Evolutionary conservation across 2,329 filamentous ascomycete species (phyloP).

Genomic region (Hypoxylon sp.): DNA sequence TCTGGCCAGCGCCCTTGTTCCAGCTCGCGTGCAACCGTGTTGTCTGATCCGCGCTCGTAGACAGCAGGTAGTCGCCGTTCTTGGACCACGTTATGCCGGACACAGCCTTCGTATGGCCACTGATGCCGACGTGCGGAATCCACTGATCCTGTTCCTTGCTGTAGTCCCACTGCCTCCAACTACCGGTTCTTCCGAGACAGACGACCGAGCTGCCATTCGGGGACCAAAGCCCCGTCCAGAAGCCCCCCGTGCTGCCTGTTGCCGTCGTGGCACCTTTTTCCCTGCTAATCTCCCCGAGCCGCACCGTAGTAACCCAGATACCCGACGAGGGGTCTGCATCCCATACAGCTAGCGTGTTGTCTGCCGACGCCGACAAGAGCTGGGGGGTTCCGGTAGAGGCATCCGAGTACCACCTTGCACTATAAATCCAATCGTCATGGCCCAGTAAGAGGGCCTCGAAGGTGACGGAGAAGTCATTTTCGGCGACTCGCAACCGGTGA

Average conservation of each 20-base stretch:
- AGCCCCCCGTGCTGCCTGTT: constrained; percentile 93
- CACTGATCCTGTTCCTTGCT: constrained; percentile 70
- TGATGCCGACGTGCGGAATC: constrained; percentile 78
- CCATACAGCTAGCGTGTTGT: constrained; percentile 95
- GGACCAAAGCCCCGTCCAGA: constrained; percentile 95
- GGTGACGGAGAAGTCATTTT: constrained; percentile 77
- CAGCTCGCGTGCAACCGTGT: constrained; percentile 86
- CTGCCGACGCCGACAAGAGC: constrained; percentile 88
- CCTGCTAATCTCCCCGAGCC: constrained; percentile 90
- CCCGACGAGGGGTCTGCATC: constrained; percentile 83
- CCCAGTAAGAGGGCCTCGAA: constrained; percentile 94
- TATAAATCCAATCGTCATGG: constrained; percentile 99
- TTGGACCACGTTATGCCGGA: constrained; percentile 86
- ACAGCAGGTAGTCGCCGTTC: constrained; percentile 83
- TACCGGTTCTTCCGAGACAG: constrained; percentile 88
- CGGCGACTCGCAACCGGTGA: constrained; percentile 72
- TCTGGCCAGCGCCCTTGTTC: constrained; percentile 55
- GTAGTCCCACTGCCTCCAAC: constrained; percentile 87
- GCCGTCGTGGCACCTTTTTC: constrained; percentile 97
- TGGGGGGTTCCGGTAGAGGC: constrained; percentile 63
- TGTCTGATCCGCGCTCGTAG: constrained; percentile 91
- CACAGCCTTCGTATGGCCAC: constrained; percentile 83
- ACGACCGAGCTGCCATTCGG: constrained; percentile 77
- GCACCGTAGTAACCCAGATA: constrained; percentile 86
- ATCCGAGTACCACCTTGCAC: constrained; percentile 73